phyloP scores from a whole-genome alignment of 2,329 filamentous ascomycete genomes.

The Coniella vitis region DNA sequence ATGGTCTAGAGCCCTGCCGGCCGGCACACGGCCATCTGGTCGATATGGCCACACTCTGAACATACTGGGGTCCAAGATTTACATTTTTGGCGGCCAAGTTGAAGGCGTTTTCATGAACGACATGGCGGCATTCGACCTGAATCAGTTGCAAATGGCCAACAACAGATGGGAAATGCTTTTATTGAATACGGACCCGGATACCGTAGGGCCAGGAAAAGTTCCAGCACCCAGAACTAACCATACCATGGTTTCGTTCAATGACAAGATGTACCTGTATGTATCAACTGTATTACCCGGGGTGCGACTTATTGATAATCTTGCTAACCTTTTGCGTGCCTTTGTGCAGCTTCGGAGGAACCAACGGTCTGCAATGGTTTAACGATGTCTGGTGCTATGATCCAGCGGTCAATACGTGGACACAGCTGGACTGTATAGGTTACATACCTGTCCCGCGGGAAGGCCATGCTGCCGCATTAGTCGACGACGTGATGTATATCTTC shows the following conservation, averaged over 20 bases:
- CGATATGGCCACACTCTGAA: slow-evolving; percentile 96
- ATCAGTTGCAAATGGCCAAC: slow-evolving; percentile 81
- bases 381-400: slow-evolving; percentile 97
- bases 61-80: slow-evolving; percentile 94
- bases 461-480: slow-evolving; percentile 86
- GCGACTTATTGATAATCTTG: background rate
- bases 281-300: background rate
- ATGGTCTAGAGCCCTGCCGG: slow-evolving; percentile 90
- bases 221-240: slow-evolving; percentile 94
- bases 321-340: slow-evolving; percentile 11
- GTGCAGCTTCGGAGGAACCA: slow-evolving; percentile 86
- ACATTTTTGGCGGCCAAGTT: slow-evolving; percentile 94
- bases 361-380: slow-evolving; percentile 96
- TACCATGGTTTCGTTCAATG: slow-evolving; percentile 82
- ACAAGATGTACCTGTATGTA: slow-evolving; percentile 85
- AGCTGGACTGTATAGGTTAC: slow-evolving; percentile 94
- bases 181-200: slow-evolving; percentile 60
- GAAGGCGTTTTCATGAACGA: slow-evolving; percentile 99
- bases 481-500: slow-evolving; percentile 99
- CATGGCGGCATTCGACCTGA: slow-evolving; percentile 88
- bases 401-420: slow-evolving; percentile 71
- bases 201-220: slow-evolving; percentile 54
- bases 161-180: slow-evolving; percentile 96
- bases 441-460: slow-evolving; percentile 92
- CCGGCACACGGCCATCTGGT: slow-evolving; percentile 77